Base-by-base conservation (phyloP, 2,329 filamentous ascomycete genomes). In the Pseudogymnoascus sp. region DNA sequence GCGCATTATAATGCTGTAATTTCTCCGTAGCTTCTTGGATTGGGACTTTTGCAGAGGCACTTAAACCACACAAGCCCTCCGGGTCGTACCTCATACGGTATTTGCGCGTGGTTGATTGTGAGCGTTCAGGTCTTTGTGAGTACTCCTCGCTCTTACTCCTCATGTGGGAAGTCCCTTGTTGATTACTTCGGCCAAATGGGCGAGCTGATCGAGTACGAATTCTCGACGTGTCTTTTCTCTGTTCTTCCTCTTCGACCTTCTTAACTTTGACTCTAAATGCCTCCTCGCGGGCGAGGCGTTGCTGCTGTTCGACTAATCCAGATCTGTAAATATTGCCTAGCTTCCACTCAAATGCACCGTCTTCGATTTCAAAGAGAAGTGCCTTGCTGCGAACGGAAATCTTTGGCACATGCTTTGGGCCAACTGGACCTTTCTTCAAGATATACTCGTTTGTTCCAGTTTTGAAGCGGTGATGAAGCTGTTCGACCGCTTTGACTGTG, bases 271-370 rank as follows among this genome's bases (percentile, higher is more conserved):
- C 79, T 12, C 86, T 80, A 74, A 95, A 97, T 0, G 93, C 93
- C 67, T 96, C 91, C 73, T 96, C 91, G 45, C 94, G 86, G 4
- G 93, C 92, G 62, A 96, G 78, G 19, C 94, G 84, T 74, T 97
- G 94, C 72, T 88, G 87, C 74, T 97, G 93, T 74, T 99, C 94
- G 62, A 92, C 79, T 19, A 93, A 81, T 0, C 95, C 94, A 52
- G 91, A 85, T 33, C 93, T 87, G 73, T 97, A 99, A 60, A 99
- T 99, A 71, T 92, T 87, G 14, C 92, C 91, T 8, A 99, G 79
- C 72, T 97, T 97, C 90, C 92, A 99, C 73, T 99, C 94, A 70
- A 99, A 99, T 0, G 91, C 88, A 59, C 94, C 93, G 72, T 99
- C 94, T 75, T 99, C 94, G 37, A 99, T 80, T 71, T 97, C 93